Evolutionary conservation across 1,139 yeast genomes (phyloP), one percentile per base, ranked within the genome.

Genomic region (Eremothecium sinecaudum): DNA sequence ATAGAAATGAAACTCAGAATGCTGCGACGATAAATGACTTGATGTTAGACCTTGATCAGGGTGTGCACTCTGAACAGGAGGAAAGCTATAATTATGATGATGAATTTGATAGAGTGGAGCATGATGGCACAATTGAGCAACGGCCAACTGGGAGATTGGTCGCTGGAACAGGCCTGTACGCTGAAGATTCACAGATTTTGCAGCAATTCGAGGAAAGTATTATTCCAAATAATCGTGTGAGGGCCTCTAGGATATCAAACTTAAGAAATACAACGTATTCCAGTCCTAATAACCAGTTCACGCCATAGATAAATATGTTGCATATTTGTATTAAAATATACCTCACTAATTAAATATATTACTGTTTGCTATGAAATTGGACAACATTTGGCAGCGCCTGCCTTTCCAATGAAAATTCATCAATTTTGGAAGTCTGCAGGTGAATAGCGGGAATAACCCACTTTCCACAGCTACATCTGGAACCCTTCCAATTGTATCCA

Each of bases 361-460:
- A 19, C n/a, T 18, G n/a, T 22, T 36, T 23, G 30, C 22, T 40
- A 31, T 45, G 41, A 28, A 49, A 47, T 15, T 47, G 34, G 11
- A 53, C 49, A 26, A 46, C 37, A 28, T 53, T 53, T 11, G 58
- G 53, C 33, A 55, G 36, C 5, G 35, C 41, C 18, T 38, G 43
- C 23, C 42, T 41, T 9, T 41, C 34, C 21, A 50, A 36, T 18
- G 53, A 47, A 34, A 81, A 67, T 40, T 71, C 73, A 53, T 87
- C 96, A 4, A 83, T 90, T 53, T 83, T 81, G 3, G 87, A 79
- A 25, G 78, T 64, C 54, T 79, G 90, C 33, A 90, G 57, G 55
- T 82, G 86, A 41, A 92, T 71, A 1, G 94, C 94, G 0, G 99
- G 98, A 4, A 84, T 71, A 66, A 90, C 78, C 99, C 99, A 90